phyloP scores from a whole-genome alignment of 2,329 filamentous ascomycete genomes.

The Aspergillus eucalypticola region DNA sequence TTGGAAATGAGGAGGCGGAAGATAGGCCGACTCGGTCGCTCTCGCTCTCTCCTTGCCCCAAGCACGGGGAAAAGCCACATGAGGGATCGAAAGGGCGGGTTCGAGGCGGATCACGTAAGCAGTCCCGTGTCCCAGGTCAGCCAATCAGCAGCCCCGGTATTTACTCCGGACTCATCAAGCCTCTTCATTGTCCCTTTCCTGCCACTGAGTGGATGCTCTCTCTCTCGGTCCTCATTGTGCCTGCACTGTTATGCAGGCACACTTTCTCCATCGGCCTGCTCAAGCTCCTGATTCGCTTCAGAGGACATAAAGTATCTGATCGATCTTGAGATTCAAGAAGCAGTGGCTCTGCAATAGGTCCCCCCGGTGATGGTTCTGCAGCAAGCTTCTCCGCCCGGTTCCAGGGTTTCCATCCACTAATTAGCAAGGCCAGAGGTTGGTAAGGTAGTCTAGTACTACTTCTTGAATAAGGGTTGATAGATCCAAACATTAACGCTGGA shows the following conservation, averaged over 20 bases:
- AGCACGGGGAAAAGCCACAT: constrained; percentile 35
- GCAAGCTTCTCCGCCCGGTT: neutral
- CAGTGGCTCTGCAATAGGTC: neutral
- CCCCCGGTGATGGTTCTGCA: neutral
- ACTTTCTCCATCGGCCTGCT: neutral
- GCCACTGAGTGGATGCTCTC: neutral
- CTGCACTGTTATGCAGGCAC: constrained; percentile 7
- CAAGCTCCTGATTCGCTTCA: constrained; percentile 1
- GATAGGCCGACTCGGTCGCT: constrained; percentile 6
- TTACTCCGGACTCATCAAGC: neutral
- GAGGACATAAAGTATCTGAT: neutral
- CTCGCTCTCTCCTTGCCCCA: constrained; percentile 17
- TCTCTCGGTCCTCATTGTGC: neutral
- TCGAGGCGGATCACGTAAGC: constrained; percentile 33
- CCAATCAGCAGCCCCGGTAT: constrained; percentile 1
- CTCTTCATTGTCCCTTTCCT: neutral
- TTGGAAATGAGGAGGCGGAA: neutral
- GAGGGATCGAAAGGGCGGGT: constrained; percentile 24
- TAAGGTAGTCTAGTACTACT: too few relatives aligned
- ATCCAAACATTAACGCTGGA: neutral
- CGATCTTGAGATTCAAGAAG: neutral
- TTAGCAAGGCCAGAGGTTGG: neutral
- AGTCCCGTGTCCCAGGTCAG: neutral
- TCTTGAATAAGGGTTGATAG: neutral
- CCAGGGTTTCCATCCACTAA: neutral